A percentile compares a stretch with the other conserved stretches of the same genome.
phyloP scores from a whole-genome alignment of 176 grass and related monocot species.

The Bonia amplexicaulis region DNA sequence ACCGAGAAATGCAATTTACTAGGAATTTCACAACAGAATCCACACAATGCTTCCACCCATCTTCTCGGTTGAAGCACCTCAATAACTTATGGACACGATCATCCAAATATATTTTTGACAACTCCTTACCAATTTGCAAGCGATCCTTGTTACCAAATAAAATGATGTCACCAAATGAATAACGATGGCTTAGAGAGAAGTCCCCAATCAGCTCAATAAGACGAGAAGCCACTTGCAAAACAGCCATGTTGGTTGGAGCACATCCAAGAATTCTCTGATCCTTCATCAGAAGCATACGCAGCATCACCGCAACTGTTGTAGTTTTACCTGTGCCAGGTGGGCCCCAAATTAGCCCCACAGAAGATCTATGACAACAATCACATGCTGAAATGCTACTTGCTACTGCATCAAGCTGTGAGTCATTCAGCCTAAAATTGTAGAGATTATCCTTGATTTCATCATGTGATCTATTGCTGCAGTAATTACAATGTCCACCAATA shows the following conservation, averaged over 20 bases:
- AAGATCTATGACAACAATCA: slow-evolving; percentile 40
- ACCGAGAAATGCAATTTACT: slow-evolving; percentile 36
- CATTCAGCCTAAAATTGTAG: slow-evolving; percentile 46
- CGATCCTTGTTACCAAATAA: slow-evolving; percentile 83
- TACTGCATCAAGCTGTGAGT: slow-evolving; percentile 54
- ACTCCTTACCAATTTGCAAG: slow-evolving; percentile 42
- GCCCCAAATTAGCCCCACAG: slow-evolving; percentile 64
- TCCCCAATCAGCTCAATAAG: slow-evolving; percentile 51
- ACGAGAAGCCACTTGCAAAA: slow-evolving; percentile 64
- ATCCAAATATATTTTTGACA: slow-evolving; percentile 65
- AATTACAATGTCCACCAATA: background rate
- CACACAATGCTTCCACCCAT: slow-evolving; percentile 54
- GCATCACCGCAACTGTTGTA: slow-evolving; percentile 61
- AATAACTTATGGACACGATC: slow-evolving; percentile 48
- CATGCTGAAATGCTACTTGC: slow-evolving; percentile 47
- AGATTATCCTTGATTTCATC: background rate
- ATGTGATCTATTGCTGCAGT: background rate
- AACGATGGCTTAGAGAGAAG: slow-evolving; percentile 9
- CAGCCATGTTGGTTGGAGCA: slow-evolving; percentile 81
- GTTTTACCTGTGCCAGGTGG: slow-evolving; percentile 91
- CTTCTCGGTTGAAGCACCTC: slow-evolving; percentile 33
- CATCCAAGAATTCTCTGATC: slow-evolving; percentile 64
- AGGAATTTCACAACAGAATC: slow-evolving; percentile 48
- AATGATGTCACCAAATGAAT: slow-evolving; percentile 66
- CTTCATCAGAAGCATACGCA: slow-evolving; percentile 53